Base-by-base conservation (phyloP, 305 asterid genomes). In the Ajuga reptans region DNA sequence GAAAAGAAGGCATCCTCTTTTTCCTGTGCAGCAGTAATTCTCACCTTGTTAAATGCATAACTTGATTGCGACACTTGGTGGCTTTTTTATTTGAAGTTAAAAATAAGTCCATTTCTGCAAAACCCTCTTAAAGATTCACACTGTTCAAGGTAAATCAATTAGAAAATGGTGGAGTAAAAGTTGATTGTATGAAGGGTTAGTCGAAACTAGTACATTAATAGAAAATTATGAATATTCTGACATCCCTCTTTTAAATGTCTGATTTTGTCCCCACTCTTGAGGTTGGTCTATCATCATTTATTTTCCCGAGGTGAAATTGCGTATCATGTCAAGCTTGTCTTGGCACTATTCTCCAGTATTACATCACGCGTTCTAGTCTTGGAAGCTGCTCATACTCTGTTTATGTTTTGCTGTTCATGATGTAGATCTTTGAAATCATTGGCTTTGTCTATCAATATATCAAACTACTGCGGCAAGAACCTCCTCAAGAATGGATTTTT, bases 401-500 rank as follows among this genome's bases (percentile, higher is more conserved):
- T 34, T 71, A 51, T 37, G 52, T 74, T 64, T 49, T 75, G 69
- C 45, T 65, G 64, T 78, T 68, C 72, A 62, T 81, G 77, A 27
- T 83, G 78, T 80, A 93, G 99, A 81, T 90, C 55, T 87, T 63
- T 78, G 97, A 93, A 73, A 84, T 90, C 71, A 84, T 90, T 79
- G 94, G 89, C 43, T 80, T 78, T 72, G 83, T 89, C 73, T 89
- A 93, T 84, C 96, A 93, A 84, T 93, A 90, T 83, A 85, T 93
- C 82, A 93, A 93, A 82, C 80, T 90, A 64, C 70, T 93, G 83
- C 86, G 78, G 57, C 87, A 84, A 83, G 81, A 73, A 78, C 75
- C 89, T 70, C 99, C 97, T 61, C 94, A 90, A 81, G 87, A 87
- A 78, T 93, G 99, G 99, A 86, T 90, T 73, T 93, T 89, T 77